These are phyloP conservation scores for Aspergillus hancockii DNA, from an alignment of 495 filamentous ascomycete species.

Conservation along the genomic window DNA sequence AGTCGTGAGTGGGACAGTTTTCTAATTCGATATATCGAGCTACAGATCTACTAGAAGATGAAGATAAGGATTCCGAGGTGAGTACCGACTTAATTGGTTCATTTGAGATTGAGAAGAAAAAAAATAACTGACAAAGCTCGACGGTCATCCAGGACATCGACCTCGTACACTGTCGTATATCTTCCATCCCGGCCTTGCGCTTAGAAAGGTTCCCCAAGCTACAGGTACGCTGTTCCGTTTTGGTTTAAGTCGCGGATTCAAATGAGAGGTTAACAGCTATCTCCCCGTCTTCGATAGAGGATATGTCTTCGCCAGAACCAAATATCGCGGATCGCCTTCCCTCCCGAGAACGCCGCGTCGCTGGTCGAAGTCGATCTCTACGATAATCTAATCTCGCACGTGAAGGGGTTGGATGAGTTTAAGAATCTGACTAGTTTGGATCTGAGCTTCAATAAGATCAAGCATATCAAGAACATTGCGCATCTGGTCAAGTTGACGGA, in stretches of 20 bases:
- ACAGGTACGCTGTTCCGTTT: slow-evolving; percentile 41
- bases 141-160: slow-evolving; percentile 76
- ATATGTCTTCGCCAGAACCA: slow-evolving; percentile 93
- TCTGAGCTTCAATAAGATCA: slow-evolving; percentile 98
- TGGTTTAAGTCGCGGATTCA: background rate
- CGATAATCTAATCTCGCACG: slow-evolving; percentile 92
- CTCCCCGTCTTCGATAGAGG: slow-evolving; percentile 45
- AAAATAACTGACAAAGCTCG: background rate
- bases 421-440: slow-evolving; percentile 76
- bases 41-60: slow-evolving; percentile 66
- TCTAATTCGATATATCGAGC: background rate
- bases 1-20: background rate
- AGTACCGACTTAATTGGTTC: background rate
- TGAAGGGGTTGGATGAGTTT: slow-evolving; percentile 80
- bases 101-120: background rate
- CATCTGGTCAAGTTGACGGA: slow-evolving; percentile 80
- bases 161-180: slow-evolving; percentile 80
- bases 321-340: slow-evolving; percentile 76
- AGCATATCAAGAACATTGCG: slow-evolving; percentile 88
- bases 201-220: slow-evolving; percentile 82
- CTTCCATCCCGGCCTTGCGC: slow-evolving; percentile 72
- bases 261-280: background rate
- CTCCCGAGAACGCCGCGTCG: slow-evolving; percentile 56
- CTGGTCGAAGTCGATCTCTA: slow-evolving; percentile 91
- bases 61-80: slow-evolving; percentile 61